Conservation (phyloP, 2,329 filamentous ascomycete genomes). For the Fusarium equiseti region DNA sequence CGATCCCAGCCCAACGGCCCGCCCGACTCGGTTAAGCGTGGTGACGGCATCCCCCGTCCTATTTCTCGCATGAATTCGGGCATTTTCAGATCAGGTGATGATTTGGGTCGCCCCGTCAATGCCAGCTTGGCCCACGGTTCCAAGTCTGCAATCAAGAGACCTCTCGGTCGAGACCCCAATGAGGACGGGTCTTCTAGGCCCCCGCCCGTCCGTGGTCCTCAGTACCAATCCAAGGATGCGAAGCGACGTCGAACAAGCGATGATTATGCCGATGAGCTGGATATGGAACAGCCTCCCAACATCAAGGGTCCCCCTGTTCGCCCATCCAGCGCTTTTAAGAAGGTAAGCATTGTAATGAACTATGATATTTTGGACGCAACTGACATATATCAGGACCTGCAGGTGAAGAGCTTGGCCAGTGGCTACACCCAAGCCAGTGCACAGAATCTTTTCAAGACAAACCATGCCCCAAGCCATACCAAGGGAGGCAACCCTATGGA, state of each 20-base stretch:
- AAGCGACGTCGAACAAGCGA: constrained; percentile 87
- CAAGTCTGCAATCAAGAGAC: constrained; percentile 79
- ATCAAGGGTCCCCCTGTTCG: constrained; percentile 88
- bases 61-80: constrained; percentile 71
- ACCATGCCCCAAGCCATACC: constrained; percentile 73
- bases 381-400: constrained; percentile 66
- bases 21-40: constrained; percentile 55
- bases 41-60: constrained; percentile 57
- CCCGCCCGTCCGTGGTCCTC: constrained; percentile 63
- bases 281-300: constrained; percentile 67
- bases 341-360: constrained; percentile 64
- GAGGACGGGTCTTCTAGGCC: constrained; percentile 63
- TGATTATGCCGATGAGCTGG: constrained; percentile 72
- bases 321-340: constrained; percentile 77
- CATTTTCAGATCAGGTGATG: constrained; percentile 66
- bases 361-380: constrained; percentile 24
- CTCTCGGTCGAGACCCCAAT: constrained; percentile 74
- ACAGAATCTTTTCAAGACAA: constrained; percentile 73
- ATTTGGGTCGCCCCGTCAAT: constrained; percentile 70
- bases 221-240: constrained; percentile 76
- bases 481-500: constrained; percentile 79
- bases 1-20: constrained; percentile 67
- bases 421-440: constrained; percentile 71
- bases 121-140: constrained; percentile 66
- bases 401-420: constrained; percentile 69